Conservation (phyloP, 306 rosid genomes). For the Elaeagnus macrophylla region DNA sequence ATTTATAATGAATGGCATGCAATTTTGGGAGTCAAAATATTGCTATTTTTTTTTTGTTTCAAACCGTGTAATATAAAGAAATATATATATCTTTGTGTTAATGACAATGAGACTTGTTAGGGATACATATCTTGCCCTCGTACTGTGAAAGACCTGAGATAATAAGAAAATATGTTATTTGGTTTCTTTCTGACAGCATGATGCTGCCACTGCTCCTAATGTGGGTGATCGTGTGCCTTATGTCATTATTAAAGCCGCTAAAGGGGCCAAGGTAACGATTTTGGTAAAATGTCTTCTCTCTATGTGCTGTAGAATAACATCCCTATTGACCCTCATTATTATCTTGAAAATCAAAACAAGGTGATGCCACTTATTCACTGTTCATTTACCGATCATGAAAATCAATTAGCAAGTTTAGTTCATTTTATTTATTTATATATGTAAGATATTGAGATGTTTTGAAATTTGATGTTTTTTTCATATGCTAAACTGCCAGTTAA, state of each 20-base stretch:
- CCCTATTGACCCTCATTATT: conserved; percentile 94
- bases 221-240: conserved; percentile 98
- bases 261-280: conserved; percentile 82
- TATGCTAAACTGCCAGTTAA: too few relatives aligned
- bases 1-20: too few relatives aligned
- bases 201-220: conserved; percentile 98
- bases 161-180: conserved; percentile 2
- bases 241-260: conserved; percentile 85
- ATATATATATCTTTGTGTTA: too few relatives aligned
- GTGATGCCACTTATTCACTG: conserved; percentile 15
- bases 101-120: too few relatives aligned
- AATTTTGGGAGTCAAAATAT: too few relatives aligned
- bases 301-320: conserved; percentile 90
- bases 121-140: too few relatives aligned
- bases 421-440: background rate
- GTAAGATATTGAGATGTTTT: background rate
- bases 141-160: background rate
- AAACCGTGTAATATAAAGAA: too few relatives aligned
- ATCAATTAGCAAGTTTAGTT: background rate
- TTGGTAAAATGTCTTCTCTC: background rate
- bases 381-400: background rate
- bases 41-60: too few relatives aligned
- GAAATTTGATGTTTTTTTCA: conserved; percentile 1
- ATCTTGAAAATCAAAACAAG: conserved; percentile 98
- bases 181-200: conserved; percentile 49